Evolutionary conservation across 148 eudicot species (phyloP).

Genomic region (Spergularia bocconei): DNA sequence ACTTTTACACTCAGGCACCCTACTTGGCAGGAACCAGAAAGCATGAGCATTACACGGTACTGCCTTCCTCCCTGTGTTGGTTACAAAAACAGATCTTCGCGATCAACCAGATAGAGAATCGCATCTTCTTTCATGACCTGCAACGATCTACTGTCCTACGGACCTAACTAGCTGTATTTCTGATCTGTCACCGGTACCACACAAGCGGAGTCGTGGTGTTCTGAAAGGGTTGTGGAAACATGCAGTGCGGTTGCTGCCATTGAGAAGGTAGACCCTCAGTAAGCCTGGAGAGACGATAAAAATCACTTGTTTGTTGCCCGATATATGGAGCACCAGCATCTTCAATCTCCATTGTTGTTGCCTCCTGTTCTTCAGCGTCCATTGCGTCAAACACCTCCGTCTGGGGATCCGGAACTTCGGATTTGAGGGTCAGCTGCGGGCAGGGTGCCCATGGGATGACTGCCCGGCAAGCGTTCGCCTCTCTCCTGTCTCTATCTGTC

Average conservation of each 20-base stretch:
- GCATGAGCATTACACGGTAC: neutral
- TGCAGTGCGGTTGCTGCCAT: constrained; percentile 81
- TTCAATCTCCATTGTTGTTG: constrained; percentile 65
- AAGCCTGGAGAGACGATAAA: neutral
- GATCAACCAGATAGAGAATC: neutral
- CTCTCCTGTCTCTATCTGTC: constrained; percentile 16
- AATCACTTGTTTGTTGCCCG: constrained; percentile 24
- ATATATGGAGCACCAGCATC: constrained; percentile 21
- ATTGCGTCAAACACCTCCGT: constrained; percentile 42
- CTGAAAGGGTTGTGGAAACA: constrained; percentile 61
- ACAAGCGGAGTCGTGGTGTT: constrained; percentile 49
- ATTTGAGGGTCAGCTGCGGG: constrained; percentile 27
- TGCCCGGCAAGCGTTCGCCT: constrained; percentile 44
- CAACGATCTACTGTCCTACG: constrained; percentile 10
- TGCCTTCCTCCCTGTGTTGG: neutral
- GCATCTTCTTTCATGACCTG: neutral
- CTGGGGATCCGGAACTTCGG: constrained; percentile 7
- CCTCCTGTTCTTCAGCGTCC: constrained; percentile 63
- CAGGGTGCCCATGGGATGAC: constrained; percentile 80
- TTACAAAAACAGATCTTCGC: neutral
- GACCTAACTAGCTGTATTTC: neutral
- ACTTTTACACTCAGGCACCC: neutral
- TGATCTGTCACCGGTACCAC: constrained; percentile 46
- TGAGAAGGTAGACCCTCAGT: constrained; percentile 44
- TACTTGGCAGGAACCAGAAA: neutral